These are phyloP conservation scores for Cyberlindnera misumaiensis DNA, from an alignment of 805 yeast genomes.

Conservation along the genomic window DNA sequence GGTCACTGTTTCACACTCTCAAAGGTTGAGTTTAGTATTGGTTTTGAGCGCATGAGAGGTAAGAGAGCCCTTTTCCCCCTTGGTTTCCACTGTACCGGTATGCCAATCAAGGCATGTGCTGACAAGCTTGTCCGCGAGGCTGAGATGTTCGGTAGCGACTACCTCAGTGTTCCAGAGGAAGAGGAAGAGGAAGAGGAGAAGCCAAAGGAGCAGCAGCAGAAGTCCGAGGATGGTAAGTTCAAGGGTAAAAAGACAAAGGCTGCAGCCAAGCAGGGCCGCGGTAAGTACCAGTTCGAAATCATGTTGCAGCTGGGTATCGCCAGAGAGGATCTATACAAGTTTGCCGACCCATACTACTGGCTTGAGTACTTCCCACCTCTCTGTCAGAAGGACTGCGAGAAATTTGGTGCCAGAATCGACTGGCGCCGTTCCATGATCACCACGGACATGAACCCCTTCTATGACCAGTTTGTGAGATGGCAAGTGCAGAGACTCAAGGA, in stretches of 20 bases:
- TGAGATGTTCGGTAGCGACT: conserved; percentile 83
- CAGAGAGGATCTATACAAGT: conserved; percentile 73
- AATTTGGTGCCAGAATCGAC: conserved; percentile 89
- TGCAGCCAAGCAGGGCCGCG: conserved; percentile 87
- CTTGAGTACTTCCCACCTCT: conserved; percentile 85
- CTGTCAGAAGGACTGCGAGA: conserved; percentile 70
- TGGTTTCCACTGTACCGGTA: conserved; percentile 99
- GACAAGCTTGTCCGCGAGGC: conserved; percentile 91
- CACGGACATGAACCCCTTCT: conserved; percentile 91
- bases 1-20: conserved; percentile 96
- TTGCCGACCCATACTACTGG: conserved; percentile 93
- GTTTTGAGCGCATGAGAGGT: conserved; percentile 93
- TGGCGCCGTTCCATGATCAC: conserved; percentile 97
- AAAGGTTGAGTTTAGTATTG: conserved; percentile 86
- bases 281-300: conserved; percentile 92
- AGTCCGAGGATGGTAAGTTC: conserved; percentile 72
- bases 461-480: conserved; percentile 94
- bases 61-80: conserved; percentile 88
- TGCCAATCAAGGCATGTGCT: conserved; percentile 96
- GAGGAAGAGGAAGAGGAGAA: conserved; percentile 44
- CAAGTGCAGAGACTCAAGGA: conserved; percentile 85
- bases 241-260: conserved; percentile 91
- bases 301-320: conserved; percentile 92
- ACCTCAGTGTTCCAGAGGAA: conserved; percentile 56
- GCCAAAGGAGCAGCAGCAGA: conserved; percentile 25